Evolutionary conservation across 441 rosid genomes (phyloP).

Genomic region (Sinapis alba): DNA sequence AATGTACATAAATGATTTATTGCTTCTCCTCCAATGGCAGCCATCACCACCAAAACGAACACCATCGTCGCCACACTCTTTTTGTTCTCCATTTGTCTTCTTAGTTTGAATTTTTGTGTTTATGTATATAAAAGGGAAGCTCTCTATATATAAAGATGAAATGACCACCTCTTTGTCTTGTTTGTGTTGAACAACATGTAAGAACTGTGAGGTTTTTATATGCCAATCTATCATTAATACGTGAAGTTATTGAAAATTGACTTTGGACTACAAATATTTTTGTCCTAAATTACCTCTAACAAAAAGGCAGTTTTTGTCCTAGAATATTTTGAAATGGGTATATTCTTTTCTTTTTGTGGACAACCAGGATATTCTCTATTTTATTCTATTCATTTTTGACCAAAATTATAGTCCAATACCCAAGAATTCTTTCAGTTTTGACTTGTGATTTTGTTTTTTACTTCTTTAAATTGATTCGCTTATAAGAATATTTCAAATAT

Average conservation of each 20-base stretch:
- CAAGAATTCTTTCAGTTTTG: not conserved
- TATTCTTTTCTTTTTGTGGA: not conserved
- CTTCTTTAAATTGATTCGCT: not conserved
- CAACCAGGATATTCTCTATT: not conserved
- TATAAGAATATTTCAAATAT: not conserved
- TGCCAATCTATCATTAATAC: not conserved
- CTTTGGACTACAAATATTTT: not conserved
- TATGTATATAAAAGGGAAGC: not conserved
- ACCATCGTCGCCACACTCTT: slow-evolving; percentile 4
- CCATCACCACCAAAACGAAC: slow-evolving; percentile 17
- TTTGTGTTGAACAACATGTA: not conserved
- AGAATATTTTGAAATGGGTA: not conserved
- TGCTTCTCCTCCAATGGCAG: slow-evolving; percentile 10
- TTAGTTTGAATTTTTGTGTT: not conserved
- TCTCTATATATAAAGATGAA: slow-evolving; percentile 2
- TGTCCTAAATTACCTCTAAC: not conserved
- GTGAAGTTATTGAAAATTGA: not conserved
- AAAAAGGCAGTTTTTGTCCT: not conserved
- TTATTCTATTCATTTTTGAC: not conserved
- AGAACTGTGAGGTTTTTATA: not conserved
- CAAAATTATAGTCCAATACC: not conserved
- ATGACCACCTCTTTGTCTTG: not conserved
- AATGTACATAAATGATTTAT: not conserved
- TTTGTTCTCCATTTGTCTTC: slow-evolving; percentile 21
- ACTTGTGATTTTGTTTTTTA: not conserved